Evolutionary conservation across 805 yeast genomes (phyloP).

Genomic region (Wickerhamiella azymoides): DNA sequence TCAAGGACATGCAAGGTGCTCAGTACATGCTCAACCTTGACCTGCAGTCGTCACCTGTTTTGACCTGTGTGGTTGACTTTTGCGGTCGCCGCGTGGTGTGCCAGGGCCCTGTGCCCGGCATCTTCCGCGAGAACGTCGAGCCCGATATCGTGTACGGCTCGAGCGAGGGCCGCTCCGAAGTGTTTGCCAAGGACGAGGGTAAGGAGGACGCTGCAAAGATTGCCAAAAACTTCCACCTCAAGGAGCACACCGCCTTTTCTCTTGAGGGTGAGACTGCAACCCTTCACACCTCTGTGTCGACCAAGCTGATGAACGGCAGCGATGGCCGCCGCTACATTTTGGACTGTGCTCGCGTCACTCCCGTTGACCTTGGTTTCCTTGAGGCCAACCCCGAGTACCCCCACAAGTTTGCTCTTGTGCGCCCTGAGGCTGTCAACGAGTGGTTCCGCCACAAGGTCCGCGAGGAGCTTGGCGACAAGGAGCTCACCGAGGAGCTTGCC

Average conservation of each 20-base stretch:
- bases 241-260: conserved; percentile 46
- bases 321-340: conserved; percentile 76
- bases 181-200: conserved; percentile 41
- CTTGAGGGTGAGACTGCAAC: conserved; percentile 33
- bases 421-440: conserved; percentile 80
- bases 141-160: conserved; percentile 60
- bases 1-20: conserved; percentile 66
- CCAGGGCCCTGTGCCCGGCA: conserved; percentile 94
- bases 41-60: conserved; percentile 47
- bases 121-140: conserved; percentile 36
- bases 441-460: conserved; percentile 73
- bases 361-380: conserved; percentile 66
- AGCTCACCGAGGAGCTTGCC: conserved; percentile 20
- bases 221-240: conserved; percentile 66
- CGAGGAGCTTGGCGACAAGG: conserved; percentile 26
- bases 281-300: conserved; percentile 53
- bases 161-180: conserved; percentile 41
- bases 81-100: conserved; percentile 79
- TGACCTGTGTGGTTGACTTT: conserved; percentile 80
- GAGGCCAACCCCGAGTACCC: conserved; percentile 51
- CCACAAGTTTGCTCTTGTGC: conserved; percentile 60
- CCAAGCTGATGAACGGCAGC: conserved; percentile 69
- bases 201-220: conserved; percentile 42
- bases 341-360: conserved; percentile 74
- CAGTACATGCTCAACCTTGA: conserved; percentile 55